Percentiles rank a stretch among this genome's conserved stretches.
phyloP scores from a whole-genome alignment of 768 basidiomycete species.

The Mycena latifolia region DNA sequence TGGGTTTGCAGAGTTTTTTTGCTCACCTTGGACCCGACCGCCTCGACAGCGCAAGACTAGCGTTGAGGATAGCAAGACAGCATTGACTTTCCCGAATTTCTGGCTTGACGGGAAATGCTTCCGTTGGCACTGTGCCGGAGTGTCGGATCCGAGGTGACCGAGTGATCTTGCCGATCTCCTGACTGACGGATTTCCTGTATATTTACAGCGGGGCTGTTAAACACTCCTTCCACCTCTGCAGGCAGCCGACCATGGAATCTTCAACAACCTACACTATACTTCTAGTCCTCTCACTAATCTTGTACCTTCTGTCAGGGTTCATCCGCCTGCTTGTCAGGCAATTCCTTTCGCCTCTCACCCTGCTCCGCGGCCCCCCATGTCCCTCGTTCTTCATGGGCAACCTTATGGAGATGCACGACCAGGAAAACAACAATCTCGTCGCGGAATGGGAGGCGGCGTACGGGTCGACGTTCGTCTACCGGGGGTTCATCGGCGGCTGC shows the following conservation, averaged over 20 bases:
- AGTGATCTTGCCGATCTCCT: slow-evolving; percentile 12
- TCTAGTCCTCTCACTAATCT: slow-evolving; percentile 41
- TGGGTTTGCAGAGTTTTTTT: too few species aligned
- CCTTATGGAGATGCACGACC: slow-evolving; percentile 65
- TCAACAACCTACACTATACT: slow-evolving; percentile 30
- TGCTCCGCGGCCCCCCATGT: slow-evolving; percentile 59
- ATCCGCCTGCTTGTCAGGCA: slow-evolving; percentile 59
- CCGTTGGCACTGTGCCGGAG: neutral
- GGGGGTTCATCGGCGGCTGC: slow-evolving; percentile 63
- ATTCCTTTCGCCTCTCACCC: slow-evolving; percentile 59
- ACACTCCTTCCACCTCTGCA: slow-evolving; percentile 6
- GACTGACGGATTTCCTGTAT: slow-evolving; percentile 16
- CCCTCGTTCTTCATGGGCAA: slow-evolving; percentile 65
- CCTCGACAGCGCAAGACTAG: too few species aligned
- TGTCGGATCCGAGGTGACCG: neutral
- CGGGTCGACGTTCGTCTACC: slow-evolving; percentile 65
- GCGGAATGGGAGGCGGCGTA: slow-evolving; percentile 58
- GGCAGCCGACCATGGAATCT: slow-evolving; percentile 29
- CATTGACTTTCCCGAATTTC: too few species aligned
- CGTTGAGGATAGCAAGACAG: too few species aligned
- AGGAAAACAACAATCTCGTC: slow-evolving; percentile 67
- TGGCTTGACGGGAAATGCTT: too few species aligned
- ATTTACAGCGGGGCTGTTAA: slow-evolving; percentile 4
- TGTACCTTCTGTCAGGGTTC: slow-evolving; percentile 46
- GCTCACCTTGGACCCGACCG: too few species aligned